Base-by-base conservation (phyloP, 306 rosid species). In the Begonia loranthoides region DNA sequence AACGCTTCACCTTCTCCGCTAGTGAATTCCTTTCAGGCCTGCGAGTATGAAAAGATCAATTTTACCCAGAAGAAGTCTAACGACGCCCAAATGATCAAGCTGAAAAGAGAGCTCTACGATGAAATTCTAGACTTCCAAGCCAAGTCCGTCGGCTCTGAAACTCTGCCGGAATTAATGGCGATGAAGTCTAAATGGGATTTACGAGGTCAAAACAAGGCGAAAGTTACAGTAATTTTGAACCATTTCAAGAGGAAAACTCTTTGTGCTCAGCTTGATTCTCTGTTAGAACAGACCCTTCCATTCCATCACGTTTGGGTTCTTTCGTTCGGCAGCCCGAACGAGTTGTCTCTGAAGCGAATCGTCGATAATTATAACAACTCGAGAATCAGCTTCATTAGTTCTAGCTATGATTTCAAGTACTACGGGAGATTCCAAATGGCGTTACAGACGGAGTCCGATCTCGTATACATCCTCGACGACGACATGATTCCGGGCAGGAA, bases 341-440 rank as follows among this genome's bases (percentile, higher is more conserved):
- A 90, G 66, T 51, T 58, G 9, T 82, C 99, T 1, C 21, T 90
- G 7, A 80, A 65, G 57, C 70, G 93, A 62, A 90, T 90, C 41
- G 99, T 90, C 2, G 94, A 90, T 0, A 80, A 92, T 70, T 90
- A 90, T 17, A 90, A 90, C 43, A 81, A 90, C 33, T 52, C 93
- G 10, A 79, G 94, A 56, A 80, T 90, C 39, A 83, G 93, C 56
- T 90, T 90, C 80, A 64, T 90, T 28, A 76, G 95, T 56, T 90
- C 95, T 22, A 78, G 69, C 63, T 86, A 90, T 46, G 99, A 90
- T 64, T 90, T 90, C 74, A 90, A 86, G 80, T 90, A 90, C 86
- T 90, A 90, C 45, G 99, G 99, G 45, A 78, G 99, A 63, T 90
- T 90, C 53, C 99, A 90, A 49, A 80, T 90, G 78, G 95, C 99